Evolutionary conservation across 2,329 filamentous ascomycete genomes (phyloP).

Genomic region (Elsinoe necatrix): DNA sequence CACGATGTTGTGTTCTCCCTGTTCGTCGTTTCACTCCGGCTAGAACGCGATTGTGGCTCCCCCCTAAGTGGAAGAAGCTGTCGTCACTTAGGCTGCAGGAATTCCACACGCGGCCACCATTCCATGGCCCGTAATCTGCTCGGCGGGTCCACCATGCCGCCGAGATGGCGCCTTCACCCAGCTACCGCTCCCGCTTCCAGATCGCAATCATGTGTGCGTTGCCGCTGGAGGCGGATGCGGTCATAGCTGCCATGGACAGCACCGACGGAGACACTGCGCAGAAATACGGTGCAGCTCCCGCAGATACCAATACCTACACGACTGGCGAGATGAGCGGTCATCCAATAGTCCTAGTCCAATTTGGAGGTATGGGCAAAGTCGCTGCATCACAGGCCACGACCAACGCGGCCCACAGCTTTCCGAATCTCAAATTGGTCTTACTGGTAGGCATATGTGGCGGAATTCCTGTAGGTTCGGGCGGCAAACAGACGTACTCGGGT

Average conservation of each 20-base stretch:
- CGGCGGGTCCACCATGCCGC: too few species aligned
- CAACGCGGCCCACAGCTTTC: conserved; percentile 19
- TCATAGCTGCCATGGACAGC: conserved; percentile 19
- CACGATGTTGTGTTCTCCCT: too few species aligned
- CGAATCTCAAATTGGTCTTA: conserved; percentile 19
- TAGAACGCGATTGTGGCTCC: too few species aligned
- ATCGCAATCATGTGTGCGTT: conserved; percentile 22
- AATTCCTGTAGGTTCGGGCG: background rate
- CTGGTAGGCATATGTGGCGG: conserved; percentile 23
- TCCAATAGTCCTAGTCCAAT: conserved; percentile 19
- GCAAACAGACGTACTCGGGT: conserved; percentile 21
- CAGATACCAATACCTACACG: background rate
- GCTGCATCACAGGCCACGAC: conserved; percentile 18
- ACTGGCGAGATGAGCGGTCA: background rate
- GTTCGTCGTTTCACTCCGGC: too few species aligned
- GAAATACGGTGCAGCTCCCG: conserved; percentile 14
- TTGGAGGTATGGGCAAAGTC: conserved; percentile 18
- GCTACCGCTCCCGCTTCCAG: background rate
- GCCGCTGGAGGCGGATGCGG: conserved; percentile 18
- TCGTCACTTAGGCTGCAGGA: too few species aligned
- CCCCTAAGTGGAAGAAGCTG: too few species aligned
- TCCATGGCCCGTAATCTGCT: too few species aligned
- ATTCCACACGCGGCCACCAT: too few species aligned
- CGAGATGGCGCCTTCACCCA: background rate
- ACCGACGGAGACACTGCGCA: conserved; percentile 1